A percentile compares a stretch with the other conserved stretches of the same genome.
Conservation (phyloP, 2,329 filamentous ascomycete genomes). For the Penicillium griseofulvum region DNA sequence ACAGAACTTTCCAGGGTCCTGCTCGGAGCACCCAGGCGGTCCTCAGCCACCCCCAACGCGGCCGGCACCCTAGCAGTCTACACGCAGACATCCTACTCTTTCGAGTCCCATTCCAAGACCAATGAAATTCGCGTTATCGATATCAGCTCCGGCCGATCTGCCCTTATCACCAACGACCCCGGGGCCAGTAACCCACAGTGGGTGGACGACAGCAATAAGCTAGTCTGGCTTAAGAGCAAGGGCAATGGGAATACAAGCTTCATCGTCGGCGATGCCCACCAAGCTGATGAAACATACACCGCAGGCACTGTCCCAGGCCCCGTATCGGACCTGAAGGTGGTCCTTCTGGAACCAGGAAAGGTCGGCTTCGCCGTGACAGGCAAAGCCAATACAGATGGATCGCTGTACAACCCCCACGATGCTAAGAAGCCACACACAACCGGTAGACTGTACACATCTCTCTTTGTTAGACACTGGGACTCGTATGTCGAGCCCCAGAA, state of each 20-base stretch:
- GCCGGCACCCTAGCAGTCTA: constrained; percentile 49
- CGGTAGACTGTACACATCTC: constrained; percentile 50
- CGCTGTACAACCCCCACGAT: constrained; percentile 51
- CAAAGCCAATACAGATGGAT: constrained; percentile 48
- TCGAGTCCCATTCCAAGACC: constrained; percentile 48
- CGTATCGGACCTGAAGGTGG: constrained; percentile 48
- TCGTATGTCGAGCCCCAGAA: constrained; percentile 49
- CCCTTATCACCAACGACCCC: constrained; percentile 45
- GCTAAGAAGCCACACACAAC: constrained; percentile 47
- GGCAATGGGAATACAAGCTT: constrained; percentile 49
- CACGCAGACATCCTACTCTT: constrained; percentile 51
- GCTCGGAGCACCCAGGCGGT: constrained; percentile 48
- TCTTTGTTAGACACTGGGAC: constrained; percentile 56
- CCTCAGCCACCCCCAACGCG: constrained; percentile 45
- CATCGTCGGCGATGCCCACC: constrained; percentile 43
- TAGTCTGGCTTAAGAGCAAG: constrained; percentile 48
- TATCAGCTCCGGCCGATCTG: constrained; percentile 40
- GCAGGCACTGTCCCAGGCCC: constrained; percentile 48
- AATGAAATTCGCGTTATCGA: constrained; percentile 49
- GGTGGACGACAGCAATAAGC: constrained; percentile 43
- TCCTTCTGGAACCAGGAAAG: constrained; percentile 41
- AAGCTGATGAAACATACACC: constrained; percentile 42
- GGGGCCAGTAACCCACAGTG: constrained; percentile 48
- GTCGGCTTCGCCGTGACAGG: constrained; percentile 49
- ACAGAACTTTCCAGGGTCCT: constrained; percentile 37